Percentiles rank a stretch among this genome's conserved stretches.
These are phyloP conservation scores for Dictyostelium discoideum DNA, from an alignment of 78 protist genomes.

Conservation along the genomic window DNA sequence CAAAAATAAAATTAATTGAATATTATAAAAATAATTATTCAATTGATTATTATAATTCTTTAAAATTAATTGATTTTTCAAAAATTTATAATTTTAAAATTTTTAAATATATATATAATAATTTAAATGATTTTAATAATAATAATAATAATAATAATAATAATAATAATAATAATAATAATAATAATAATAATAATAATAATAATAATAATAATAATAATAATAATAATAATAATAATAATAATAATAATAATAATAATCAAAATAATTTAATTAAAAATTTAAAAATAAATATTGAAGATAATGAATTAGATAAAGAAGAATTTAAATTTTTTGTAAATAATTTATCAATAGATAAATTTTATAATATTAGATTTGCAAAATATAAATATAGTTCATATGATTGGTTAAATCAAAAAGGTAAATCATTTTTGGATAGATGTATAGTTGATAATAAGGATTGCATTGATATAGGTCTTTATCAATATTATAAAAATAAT, in stretches of 20 bases:
- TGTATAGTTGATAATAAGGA: neutral
- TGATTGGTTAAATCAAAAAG: neutral
- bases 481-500: neutral
- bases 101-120: neutral
- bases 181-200: too few species aligned
- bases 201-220: too few species aligned
- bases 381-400: neutral
- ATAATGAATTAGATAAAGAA: neutral
- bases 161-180: neutral
- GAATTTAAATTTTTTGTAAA: neutral
- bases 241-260: too few species aligned
- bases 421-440: neutral
- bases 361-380: neutral
- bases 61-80: neutral
- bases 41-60: neutral
- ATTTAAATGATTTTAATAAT: neutral
- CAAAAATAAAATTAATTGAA: neutral
- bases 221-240: too few species aligned
- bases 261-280: too few species aligned
- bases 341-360: neutral
- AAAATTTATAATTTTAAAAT: neutral
- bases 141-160: neutral
- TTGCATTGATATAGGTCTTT: neutral
- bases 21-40: neutral
- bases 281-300: neutral